Conservation (phyloP, 495 filamentous ascomycete species). For the Aspergillus cristatus region DNA sequence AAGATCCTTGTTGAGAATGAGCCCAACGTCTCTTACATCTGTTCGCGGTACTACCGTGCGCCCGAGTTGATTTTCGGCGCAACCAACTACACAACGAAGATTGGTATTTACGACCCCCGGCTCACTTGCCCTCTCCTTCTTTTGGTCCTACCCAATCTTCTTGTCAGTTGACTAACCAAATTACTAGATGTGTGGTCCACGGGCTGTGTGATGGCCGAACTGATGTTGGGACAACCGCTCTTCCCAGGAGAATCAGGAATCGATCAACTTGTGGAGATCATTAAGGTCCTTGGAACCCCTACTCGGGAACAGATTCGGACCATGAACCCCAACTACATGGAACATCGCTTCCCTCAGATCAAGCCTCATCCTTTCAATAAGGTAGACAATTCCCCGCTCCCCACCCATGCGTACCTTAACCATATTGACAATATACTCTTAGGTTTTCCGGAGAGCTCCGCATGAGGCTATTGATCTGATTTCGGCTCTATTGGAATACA, state of each 20-base stretch:
- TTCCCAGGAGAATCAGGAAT: slow-evolving; percentile 99
- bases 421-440: slow-evolving; percentile 13
- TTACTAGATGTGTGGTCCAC: slow-evolving; percentile 92
- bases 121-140: too few species aligned
- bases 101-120: slow-evolving; percentile 58
- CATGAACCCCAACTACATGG: slow-evolving; percentile 99
- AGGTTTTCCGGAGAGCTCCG: slow-evolving; percentile 94
- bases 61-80: slow-evolving; percentile 98
- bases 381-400: slow-evolving; percentile 31
- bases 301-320: slow-evolving; percentile 98
- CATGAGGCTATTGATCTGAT: slow-evolving; percentile 91
- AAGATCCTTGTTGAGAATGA: slow-evolving; percentile 99
- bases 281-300: slow-evolving; percentile 96
- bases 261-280: slow-evolving; percentile 97
- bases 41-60: slow-evolving; percentile 96
- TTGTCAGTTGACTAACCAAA: slow-evolving; percentile 1
- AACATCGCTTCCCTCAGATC: slow-evolving; percentile 99
- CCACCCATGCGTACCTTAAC: background rate
- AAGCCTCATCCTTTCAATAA: slow-evolving; percentile 99
- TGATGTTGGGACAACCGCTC: slow-evolving; percentile 97
- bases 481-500: slow-evolving; percentile 88
- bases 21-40: slow-evolving; percentile 99
- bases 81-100: slow-evolving; percentile 99
- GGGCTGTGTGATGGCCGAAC: slow-evolving; percentile 96
- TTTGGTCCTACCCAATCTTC: too few species aligned